A percentile compares a stretch with the other conserved stretches of the same genome.
Evolutionary conservation across 1,139 yeast genomes (phyloP).

Genomic region (Suhomyces choctaworum): DNA sequence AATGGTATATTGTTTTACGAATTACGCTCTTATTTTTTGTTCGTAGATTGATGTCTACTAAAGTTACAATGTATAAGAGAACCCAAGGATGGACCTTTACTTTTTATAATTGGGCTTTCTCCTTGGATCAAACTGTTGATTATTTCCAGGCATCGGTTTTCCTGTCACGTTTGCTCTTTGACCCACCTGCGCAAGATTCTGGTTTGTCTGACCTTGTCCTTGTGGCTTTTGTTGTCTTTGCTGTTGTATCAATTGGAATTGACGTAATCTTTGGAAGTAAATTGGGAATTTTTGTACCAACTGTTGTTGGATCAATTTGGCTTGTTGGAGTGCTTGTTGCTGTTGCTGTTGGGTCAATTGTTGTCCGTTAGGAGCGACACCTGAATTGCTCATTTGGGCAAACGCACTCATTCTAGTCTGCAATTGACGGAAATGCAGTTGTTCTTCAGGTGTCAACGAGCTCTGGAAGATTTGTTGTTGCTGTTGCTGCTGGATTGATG

Average conservation of each 20-base stretch:
- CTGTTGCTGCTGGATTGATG: slow-evolving; percentile 38
- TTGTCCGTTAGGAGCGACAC: slow-evolving; percentile 46
- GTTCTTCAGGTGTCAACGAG: slow-evolving; percentile 46
- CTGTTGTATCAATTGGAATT: slow-evolving; percentile 43
- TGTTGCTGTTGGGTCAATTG: slow-evolving; percentile 47
- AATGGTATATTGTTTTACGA: too few species aligned
- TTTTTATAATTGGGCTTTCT: slow-evolving; percentile 17
- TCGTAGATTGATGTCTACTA: too few species aligned
- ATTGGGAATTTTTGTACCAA: slow-evolving; percentile 45
- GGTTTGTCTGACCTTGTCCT: slow-evolving; percentile 11
- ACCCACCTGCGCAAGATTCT: slow-evolving; percentile 12
- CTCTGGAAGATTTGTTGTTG: slow-evolving; percentile 50
- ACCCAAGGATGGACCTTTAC: too few species aligned
- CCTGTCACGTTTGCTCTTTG: slow-evolving; percentile 20
- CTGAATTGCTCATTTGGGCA: slow-evolving; percentile 48
- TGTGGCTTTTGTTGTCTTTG: slow-evolving; percentile 24
- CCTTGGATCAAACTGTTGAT: slow-evolving; percentile 14
- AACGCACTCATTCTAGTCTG: slow-evolving; percentile 45
- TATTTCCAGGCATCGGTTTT: slow-evolving; percentile 13
- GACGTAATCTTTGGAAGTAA: slow-evolving; percentile 46
- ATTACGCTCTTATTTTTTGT: too few species aligned
- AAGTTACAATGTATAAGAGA: too few species aligned
- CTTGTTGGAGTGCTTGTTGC: slow-evolving; percentile 49
- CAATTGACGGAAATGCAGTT: slow-evolving; percentile 44
- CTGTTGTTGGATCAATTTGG: slow-evolving; percentile 45